phyloP scores from a whole-genome alignment of 225 moss, liverwort and hornwort species.

The Marchantia polymorpha region DNA sequence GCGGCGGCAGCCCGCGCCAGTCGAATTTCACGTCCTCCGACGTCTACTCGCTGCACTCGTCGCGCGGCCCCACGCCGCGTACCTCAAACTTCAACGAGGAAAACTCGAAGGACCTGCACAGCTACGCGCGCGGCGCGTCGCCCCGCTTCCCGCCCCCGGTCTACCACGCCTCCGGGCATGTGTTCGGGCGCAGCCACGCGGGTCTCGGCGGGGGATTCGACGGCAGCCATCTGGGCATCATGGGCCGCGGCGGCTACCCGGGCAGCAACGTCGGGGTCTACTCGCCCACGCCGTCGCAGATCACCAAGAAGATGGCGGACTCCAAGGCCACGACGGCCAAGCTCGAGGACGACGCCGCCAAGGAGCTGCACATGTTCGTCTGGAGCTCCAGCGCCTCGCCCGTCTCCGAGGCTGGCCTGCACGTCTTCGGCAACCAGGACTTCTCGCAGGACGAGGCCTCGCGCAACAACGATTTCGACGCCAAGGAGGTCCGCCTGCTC shows the following conservation, averaged over 20 bases:
- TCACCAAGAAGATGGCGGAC: constrained; percentile 57
- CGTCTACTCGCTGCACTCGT: constrained; percentile 90
- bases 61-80: constrained; percentile 83
- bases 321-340: constrained; percentile 29
- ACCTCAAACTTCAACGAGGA: constrained; percentile 95
- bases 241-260: constrained; percentile 56
- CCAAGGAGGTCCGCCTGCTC: constrained; percentile 79
- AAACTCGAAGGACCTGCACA: constrained; percentile 71
- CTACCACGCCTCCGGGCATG: constrained; percentile 54
- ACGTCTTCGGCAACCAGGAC: constrained; percentile 62
- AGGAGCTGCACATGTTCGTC: constrained; percentile 61
- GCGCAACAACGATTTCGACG: constrained; percentile 50
- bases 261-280: constrained; percentile 47
- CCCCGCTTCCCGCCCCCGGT: constrained; percentile 74
- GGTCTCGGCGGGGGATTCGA: constrained; percentile 38
- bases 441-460: constrained; percentile 21
- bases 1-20: constrained; percentile 71
- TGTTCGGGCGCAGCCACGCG: constrained; percentile 52
- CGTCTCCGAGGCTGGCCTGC: constrained; percentile 68
- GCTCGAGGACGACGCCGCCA: constrained; percentile 59
- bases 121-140: constrained; percentile 56
- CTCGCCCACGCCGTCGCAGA: constrained; percentile 69
- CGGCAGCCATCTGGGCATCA: constrained; percentile 37
- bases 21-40: constrained; percentile 93
- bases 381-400: constrained; percentile 79